Percentiles rank a stretch among this genome's conserved stretches.
Conservation (phyloP, 306 rosid genomes). For the Adenanthera pavonina region DNA sequence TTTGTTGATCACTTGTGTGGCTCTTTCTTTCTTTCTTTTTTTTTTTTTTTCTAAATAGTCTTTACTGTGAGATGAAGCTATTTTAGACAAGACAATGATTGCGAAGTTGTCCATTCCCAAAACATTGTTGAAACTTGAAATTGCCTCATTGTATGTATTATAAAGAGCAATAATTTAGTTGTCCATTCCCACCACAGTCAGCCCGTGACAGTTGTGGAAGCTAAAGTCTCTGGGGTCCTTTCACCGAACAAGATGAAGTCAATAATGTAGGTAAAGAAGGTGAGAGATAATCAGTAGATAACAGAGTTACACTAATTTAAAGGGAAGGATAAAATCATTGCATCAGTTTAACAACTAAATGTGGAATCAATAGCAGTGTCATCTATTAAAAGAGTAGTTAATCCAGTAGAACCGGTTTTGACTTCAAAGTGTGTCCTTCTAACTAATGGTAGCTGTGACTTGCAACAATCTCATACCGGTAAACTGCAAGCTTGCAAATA, state of each 20-base stretch:
- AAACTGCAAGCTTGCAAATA: conserved; percentile 34
- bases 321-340: background rate
- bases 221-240: conserved; percentile 23
- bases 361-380: background rate
- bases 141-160: conserved; percentile 17
- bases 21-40: background rate
- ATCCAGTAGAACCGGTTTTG: conserved; percentile 27
- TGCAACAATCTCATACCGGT: conserved; percentile 28
- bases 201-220: conserved; percentile 6
- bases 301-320: background rate
- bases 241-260: conserved; percentile 41
- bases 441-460: conserved; percentile 26
- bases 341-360: background rate
- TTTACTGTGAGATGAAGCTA: conserved; percentile 44
- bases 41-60: background rate
- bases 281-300: conserved; percentile 31
- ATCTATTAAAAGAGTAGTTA: conserved; percentile 4
- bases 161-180: conserved; percentile 28
- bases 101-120: conserved; percentile 19
- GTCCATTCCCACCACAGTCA: background rate
- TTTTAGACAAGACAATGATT: conserved; percentile 27
- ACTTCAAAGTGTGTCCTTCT: conserved; percentile 23
- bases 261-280: conserved; percentile 45
- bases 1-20: too few relatives aligned
- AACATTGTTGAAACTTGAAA: background rate